These are phyloP conservation scores for Corymbia citriodora DNA, from an alignment of 441 rosid species.

Conservation along the genomic window DNA sequence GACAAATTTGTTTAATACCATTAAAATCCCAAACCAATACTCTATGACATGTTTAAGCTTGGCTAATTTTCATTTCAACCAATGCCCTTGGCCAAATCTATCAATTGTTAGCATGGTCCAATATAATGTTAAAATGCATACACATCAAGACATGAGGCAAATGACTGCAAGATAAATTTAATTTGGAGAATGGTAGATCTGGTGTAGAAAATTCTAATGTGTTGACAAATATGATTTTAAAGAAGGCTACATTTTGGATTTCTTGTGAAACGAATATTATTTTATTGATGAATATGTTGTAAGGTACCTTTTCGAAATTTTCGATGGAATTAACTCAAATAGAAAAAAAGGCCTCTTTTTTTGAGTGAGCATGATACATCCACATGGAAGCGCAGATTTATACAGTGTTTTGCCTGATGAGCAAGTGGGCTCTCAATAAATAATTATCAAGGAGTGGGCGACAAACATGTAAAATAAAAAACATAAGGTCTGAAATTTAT, in stretches of 20 bases:
- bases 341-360: neutral
- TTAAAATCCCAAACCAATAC: neutral
- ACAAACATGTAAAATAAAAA: neutral
- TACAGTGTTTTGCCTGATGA: neutral
- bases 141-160: fast-evolving
- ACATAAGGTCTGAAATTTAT: neutral
- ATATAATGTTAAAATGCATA: neutral
- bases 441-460: neutral
- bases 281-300: neutral
- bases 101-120: neutral
- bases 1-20: neutral
- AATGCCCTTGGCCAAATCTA: neutral
- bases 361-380: neutral
- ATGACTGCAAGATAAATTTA: neutral
- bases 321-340: neutral
- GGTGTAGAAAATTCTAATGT: neutral
- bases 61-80: neutral
- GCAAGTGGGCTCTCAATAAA: neutral
- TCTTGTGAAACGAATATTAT: neutral
- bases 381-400: neutral
- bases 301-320: neutral
- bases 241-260: fast-evolving
- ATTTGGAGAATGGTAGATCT: neutral
- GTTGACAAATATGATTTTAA: neutral
- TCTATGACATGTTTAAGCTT: neutral